These are phyloP conservation scores for Pseudopyrenochaeta lycopersici DNA, from an alignment of 2,329 filamentous ascomycete species.

Conservation along the genomic window DNA sequence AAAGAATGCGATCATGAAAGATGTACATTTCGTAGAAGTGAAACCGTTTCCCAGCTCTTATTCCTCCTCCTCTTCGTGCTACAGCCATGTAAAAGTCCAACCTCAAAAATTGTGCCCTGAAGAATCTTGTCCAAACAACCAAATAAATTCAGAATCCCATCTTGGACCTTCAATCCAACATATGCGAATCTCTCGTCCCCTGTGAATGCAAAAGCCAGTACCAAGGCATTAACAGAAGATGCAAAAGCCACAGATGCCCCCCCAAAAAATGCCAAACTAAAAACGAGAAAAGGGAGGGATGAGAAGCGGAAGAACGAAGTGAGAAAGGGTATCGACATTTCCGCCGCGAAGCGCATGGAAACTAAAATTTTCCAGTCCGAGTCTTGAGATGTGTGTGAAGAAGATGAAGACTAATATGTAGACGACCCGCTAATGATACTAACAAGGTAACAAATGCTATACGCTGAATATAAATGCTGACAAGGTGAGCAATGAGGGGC, in stretches of 20 bases:
- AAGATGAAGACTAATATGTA: conserved; percentile 5
- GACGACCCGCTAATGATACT: conserved; percentile 36
- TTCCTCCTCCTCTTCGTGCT: neutral
- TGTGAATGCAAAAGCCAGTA: neutral
- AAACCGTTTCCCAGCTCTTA: conserved; percentile 3
- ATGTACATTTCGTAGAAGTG: conserved; percentile 19
- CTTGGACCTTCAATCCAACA: neutral
- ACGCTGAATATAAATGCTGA: conserved; percentile 27
- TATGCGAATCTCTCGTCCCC: neutral
- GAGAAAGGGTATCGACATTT: conserved; percentile 46
- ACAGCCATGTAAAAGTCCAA: neutral
- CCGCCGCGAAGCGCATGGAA: conserved; percentile 43
- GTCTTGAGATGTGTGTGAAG: conserved; percentile 6
- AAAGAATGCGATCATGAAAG: conserved; percentile 1
- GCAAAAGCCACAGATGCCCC: neutral
- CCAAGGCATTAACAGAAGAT: conserved; percentile 4
- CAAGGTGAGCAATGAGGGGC: neutral
- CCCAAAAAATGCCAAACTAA: neutral
- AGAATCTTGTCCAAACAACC: too few relatives aligned
- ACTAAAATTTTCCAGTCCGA: conserved; percentile 7
- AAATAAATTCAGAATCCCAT: too few relatives aligned
- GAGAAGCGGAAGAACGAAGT: conserved; percentile 19
- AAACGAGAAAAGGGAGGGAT: neutral
- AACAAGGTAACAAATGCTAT: conserved; percentile 29
- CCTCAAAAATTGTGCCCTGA: too few relatives aligned